Conservation (phyloP, 371 early-diverging fungal genomes). For the Mucor saturninus region DNA sequence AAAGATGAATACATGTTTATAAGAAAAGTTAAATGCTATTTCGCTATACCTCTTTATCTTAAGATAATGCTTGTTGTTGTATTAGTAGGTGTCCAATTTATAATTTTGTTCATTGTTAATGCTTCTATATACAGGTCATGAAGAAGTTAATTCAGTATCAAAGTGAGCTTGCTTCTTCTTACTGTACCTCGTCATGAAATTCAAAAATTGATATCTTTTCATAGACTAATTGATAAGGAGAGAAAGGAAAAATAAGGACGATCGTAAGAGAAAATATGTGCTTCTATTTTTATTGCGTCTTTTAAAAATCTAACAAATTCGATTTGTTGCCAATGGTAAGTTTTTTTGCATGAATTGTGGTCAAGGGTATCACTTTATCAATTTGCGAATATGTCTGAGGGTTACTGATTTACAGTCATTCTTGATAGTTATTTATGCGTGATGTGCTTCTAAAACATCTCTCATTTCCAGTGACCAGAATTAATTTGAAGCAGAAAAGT, state of each 20-base stretch:
- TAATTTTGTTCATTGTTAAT: slow-evolving; percentile 2
- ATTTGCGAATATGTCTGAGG: slow-evolving; percentile 1
- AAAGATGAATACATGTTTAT: slow-evolving; percentile 2
- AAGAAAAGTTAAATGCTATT: neutral
- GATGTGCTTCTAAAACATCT: slow-evolving; percentile 2
- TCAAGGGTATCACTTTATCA: neutral
- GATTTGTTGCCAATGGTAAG: slow-evolving; percentile 3
- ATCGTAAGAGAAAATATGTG: slow-evolving; percentile 2
- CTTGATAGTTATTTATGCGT: slow-evolving; percentile 3
- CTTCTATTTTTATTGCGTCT: neutral
- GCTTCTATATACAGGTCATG: neutral
- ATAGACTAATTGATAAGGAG: slow-evolving; percentile 2
- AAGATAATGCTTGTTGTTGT: slow-evolving; percentile 2
- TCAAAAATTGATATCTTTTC: slow-evolving; percentile 3
- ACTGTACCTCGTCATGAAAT: slow-evolving; percentile 1
- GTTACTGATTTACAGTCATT: slow-evolving; percentile 3
- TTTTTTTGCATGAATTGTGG: slow-evolving; percentile 4
- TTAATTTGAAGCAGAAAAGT: too few relatives aligned
- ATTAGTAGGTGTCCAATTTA: neutral
- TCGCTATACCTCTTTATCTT: slow-evolving; percentile 2
- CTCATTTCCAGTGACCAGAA: too few relatives aligned
- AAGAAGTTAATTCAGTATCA: neutral
- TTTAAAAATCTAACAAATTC: slow-evolving; percentile 1
- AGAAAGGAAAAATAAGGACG: slow-evolving; percentile 1
- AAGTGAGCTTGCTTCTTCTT: slow-evolving; percentile 1